Conservation (phyloP, 805 yeast species). For the Limtongia smithiae region DNA sequence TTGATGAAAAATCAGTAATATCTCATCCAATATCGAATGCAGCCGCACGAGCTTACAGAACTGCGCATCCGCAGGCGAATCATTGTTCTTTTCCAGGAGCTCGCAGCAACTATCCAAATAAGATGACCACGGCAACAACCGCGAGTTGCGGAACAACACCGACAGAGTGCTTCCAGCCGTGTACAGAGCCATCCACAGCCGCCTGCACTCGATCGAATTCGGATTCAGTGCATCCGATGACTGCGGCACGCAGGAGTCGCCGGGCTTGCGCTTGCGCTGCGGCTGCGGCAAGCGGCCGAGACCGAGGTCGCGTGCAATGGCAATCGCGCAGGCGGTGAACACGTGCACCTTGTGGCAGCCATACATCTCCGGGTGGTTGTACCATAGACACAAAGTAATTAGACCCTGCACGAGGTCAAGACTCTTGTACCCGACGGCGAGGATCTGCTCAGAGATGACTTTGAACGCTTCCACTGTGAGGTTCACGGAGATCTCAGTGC, state of each 20-base stretch:
- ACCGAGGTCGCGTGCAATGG: slow-evolving; percentile 74
- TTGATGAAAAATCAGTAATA: slow-evolving; percentile 7
- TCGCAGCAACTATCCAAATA: slow-evolving; percentile 60
- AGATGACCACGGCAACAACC: slow-evolving; percentile 46
- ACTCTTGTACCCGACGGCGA: slow-evolving; percentile 67
- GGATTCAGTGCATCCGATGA: slow-evolving; percentile 34
- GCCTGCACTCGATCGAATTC: slow-evolving; percentile 46
- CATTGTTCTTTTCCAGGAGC: slow-evolving; percentile 39
- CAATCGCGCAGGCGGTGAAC: slow-evolving; percentile 58
- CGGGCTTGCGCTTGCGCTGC: neutral
- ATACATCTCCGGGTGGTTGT: slow-evolving; percentile 76
- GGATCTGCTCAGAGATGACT: slow-evolving; percentile 53
- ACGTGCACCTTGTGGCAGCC: slow-evolving; percentile 75
- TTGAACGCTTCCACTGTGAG: slow-evolving; percentile 54
- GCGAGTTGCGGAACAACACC: slow-evolving; percentile 60
- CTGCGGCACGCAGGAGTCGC: neutral
- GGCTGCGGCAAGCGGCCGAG: slow-evolving; percentile 50
- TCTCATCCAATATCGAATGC: slow-evolving; percentile 5
- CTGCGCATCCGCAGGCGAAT: neutral
- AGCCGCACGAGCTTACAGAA: slow-evolving; percentile 5
- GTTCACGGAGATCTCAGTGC: slow-evolving; percentile 6
- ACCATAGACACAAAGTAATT: slow-evolving; percentile 67
- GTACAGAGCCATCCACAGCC: slow-evolving; percentile 57
- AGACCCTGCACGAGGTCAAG: slow-evolving; percentile 63
- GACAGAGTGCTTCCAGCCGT: slow-evolving; percentile 60